Evolutionary conservation across 2,329 filamentous ascomycete genomes (phyloP).

Genomic region (Nemania sp.): DNA sequence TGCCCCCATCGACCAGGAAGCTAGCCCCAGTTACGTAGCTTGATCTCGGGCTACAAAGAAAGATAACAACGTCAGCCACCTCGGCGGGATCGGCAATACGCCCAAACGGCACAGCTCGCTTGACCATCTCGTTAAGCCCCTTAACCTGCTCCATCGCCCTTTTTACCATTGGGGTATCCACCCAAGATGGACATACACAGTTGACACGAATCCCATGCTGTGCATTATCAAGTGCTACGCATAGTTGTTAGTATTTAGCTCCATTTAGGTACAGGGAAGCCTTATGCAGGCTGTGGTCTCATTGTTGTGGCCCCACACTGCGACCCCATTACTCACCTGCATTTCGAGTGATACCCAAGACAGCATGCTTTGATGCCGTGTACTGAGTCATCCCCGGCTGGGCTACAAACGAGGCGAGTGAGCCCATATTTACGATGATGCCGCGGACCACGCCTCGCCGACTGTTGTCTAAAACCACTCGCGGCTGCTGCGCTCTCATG

Average conservation of each 20-base stretch:
- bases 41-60: constrained; percentile 2
- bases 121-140: background rate
- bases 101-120: background rate
- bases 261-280: no score
- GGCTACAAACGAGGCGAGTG: background rate
- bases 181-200: no score
- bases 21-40: constrained; percentile 11
- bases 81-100: constrained; percentile 1
- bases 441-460: no score
- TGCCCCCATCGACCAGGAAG: constrained; percentile 19
- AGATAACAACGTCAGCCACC: constrained; percentile 12
- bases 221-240: constrained; percentile 36
- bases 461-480: no score
- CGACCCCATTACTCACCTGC: background rate
- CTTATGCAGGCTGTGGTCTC: background rate
- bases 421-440: no score
- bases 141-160: background rate
- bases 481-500: no score
- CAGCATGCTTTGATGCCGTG: background rate
- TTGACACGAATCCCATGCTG: constrained; percentile 39
- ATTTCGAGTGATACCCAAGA: background rate
- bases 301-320: background rate
- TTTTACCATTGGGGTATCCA: constrained; percentile 36
- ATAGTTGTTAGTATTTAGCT: no score
- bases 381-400: background rate